Evolutionary conservation across 2,329 filamentous ascomycete genomes (phyloP).

Genomic region (Colletotrichum cereale): DNA sequence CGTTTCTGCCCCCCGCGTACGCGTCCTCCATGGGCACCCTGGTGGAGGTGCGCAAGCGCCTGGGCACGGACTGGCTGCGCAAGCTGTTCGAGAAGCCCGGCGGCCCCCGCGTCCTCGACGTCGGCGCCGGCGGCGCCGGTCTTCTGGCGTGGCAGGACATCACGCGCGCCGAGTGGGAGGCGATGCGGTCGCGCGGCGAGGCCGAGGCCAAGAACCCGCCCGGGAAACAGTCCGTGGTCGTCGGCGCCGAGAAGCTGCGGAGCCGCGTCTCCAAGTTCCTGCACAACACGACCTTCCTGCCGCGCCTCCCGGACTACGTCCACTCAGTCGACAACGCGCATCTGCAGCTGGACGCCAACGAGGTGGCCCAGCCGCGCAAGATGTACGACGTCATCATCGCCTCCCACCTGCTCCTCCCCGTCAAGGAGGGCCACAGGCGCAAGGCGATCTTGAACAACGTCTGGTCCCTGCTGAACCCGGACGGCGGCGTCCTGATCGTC

Average conservation of each 20-base stretch:
- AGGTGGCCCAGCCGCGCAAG: constrained; percentile 73
- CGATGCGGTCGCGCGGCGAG: constrained; percentile 67
- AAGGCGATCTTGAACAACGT: constrained; percentile 87
- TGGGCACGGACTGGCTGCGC: constrained; percentile 79
- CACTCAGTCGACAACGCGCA: constrained; percentile 72
- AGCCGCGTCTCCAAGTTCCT: constrained; percentile 82
- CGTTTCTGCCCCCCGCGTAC: constrained; percentile 78
- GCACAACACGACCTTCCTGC: constrained; percentile 91
- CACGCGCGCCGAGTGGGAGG: constrained; percentile 83
- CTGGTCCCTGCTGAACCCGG: constrained; percentile 86
- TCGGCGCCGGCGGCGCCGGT: constrained; percentile 79
- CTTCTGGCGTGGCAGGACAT: constrained; percentile 83
- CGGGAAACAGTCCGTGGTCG: constrained; percentile 84
- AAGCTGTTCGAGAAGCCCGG: constrained; percentile 66
- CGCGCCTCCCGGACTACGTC: constrained; percentile 88
- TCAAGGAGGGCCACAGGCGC: constrained; percentile 81
- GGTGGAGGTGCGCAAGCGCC: constrained; percentile 79
- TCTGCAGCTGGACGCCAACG: constrained; percentile 69
- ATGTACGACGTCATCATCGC: constrained; percentile 91
- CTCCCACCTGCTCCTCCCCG: constrained; percentile 82
- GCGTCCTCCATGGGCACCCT: constrained; percentile 75
- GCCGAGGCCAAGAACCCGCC: constrained; percentile 59
- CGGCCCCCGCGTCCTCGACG: constrained; percentile 77
- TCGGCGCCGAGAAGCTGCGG: constrained; percentile 80
- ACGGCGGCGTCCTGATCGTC: constrained; percentile 88